Evolutionary conservation across 768 basidiomycete species (phyloP), one percentile per base, ranked within the genome.

Genomic region (Coprinopsis cinerea): DNA sequence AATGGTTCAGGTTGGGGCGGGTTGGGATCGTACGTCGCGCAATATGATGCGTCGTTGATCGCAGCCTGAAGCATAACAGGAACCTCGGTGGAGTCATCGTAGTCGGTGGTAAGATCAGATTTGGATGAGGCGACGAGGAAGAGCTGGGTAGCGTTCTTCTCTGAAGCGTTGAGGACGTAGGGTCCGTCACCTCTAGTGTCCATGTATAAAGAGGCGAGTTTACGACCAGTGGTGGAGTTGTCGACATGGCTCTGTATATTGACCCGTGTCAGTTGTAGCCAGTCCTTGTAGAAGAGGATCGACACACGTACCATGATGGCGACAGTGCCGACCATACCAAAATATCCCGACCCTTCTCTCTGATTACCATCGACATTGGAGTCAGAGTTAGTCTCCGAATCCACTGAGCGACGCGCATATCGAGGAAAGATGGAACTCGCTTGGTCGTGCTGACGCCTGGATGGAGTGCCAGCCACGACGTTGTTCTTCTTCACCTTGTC

Each of bases 11-110:
- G 68, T 1, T 62, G 55, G 3, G 66, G 49, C 1, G 82, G 81
- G 24, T 70, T 65, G 2, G 79, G 70, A 54, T 85, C 70, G 59
- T 76, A 86, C 3, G 83, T 86, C 4, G 77, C 79, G 52, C 85
- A 88, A 58, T 71, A 79, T 68, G 65, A 20, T 57, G 45, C 0
- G 70, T 75, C 10, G 49, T 57, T 7, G 63, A 48, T 75, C 64
- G 52, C 73, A 74, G 73, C 58, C 52, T 70, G 67, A 18, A 88
- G 62, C 2, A 59, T 62, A 25, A 83, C 79, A 13, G 55, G 56
- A 4, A 18, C 27, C 28, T 52, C 51, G 23, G 13, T 39, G 7
- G 26, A 40, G 14, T 9, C n/a, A 44, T 32, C 52, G 59, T 58
- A 22, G 57, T 52, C 14, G 48, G 49, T 20, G 48, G 15, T 5